Conservation (phyloP, 768 basidiomycete species). For the Suillus plorans region DNA sequence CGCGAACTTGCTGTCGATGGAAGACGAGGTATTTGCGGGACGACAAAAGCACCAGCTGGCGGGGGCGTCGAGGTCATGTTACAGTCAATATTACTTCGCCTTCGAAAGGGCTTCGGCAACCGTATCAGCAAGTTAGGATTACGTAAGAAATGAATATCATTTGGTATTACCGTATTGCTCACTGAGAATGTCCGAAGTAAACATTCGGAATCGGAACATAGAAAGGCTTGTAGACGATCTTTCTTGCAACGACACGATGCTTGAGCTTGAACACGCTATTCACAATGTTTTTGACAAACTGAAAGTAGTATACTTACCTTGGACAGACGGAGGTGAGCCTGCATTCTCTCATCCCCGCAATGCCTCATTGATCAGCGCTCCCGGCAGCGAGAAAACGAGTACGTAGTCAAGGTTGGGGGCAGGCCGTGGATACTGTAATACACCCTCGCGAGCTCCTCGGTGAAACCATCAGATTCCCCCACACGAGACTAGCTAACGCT, state of each 20-base stretch:
- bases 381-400: too few species aligned
- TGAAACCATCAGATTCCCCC: not conserved
- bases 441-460: not conserved
- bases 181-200: too few species aligned
- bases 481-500: not conserved
- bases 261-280: too few species aligned
- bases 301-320: too few species aligned
- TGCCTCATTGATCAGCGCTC: too few species aligned
- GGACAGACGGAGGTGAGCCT: too few species aligned
- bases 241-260: too few species aligned
- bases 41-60: slow-evolving; percentile 39
- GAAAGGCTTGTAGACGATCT: too few species aligned
- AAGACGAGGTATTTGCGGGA: slow-evolving; percentile 49
- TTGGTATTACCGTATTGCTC: too few species aligned
- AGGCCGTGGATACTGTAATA: not conserved
- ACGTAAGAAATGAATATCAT: not conserved
- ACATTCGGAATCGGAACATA: too few species aligned
- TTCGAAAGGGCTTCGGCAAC: not conserved
- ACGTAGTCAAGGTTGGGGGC: not conserved
- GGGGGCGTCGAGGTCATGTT: slow-evolving; percentile 49
- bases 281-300: too few species aligned
- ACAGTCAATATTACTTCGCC: not conserved
- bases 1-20: slow-evolving; percentile 57
- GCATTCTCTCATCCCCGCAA: too few species aligned
- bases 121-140: not conserved